A percentile compares a stretch with the other conserved stretches of the same genome.
Evolutionary conservation across 2,329 filamentous ascomycete genomes (phyloP).

Genomic region (Talaromyces sp.): DNA sequence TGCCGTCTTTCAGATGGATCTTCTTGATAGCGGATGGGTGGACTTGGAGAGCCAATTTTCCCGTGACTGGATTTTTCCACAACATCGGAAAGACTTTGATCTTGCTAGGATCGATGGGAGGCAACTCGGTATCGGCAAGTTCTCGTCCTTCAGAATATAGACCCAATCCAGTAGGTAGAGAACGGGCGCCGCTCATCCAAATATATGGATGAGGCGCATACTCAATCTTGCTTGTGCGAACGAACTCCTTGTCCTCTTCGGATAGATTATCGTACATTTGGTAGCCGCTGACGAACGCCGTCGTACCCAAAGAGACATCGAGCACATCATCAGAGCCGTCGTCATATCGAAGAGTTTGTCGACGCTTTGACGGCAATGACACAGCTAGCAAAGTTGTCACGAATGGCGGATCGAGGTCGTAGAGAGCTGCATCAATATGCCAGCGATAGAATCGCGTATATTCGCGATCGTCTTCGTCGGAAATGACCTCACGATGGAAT

Average conservation of each 20-base stretch:
- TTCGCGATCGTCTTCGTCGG: conserved; percentile 57
- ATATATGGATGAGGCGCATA: conserved; percentile 78
- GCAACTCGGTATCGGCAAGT: conserved; percentile 57
- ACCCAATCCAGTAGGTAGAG: conserved; percentile 67
- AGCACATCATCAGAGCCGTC: conserved; percentile 66
- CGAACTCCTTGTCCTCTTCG: conserved; percentile 64
- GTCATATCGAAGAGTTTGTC: conserved; percentile 68
- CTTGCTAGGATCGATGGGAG: conserved; percentile 61
- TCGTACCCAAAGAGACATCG: conserved; percentile 69
- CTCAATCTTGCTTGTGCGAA: conserved; percentile 63
- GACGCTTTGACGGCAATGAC: conserved; percentile 63
- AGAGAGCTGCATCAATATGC: conserved; percentile 77
- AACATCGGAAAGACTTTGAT: conserved; percentile 72
- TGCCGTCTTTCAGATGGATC: conserved; percentile 64
- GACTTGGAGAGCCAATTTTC: conserved; percentile 66
- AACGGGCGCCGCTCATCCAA: conserved; percentile 71
- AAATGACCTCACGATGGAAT: conserved; percentile 66
- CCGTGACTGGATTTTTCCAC: conserved; percentile 72
- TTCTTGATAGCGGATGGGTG: conserved; percentile 69
- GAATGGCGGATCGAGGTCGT: conserved; percentile 69
- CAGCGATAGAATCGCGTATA: conserved; percentile 67
- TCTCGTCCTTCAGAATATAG: conserved; percentile 65
- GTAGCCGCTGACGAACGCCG: conserved; percentile 70
- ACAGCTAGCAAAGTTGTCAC: conserved; percentile 72
- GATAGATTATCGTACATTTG: conserved; percentile 67